Conservation (phyloP, 1,284 basidiomycete species). For the Porogramme epimiltina region DNA sequence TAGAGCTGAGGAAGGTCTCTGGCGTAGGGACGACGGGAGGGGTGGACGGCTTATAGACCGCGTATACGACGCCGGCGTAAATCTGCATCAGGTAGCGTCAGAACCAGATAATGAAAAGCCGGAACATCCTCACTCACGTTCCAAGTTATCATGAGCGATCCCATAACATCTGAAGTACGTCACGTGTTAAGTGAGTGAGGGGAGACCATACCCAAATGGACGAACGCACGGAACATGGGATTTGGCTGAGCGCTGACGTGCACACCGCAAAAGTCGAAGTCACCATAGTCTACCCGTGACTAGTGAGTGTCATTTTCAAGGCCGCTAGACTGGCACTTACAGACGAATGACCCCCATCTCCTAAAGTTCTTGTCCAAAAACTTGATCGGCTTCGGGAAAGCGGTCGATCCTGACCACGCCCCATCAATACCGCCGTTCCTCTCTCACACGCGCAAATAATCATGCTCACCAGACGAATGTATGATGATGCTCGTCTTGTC, state of each 20-base stretch:
- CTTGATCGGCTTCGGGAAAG: constrained; percentile 32
- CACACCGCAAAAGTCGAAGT: constrained; percentile 24
- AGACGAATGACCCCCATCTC: constrained; percentile 14
- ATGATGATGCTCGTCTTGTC: constrained; percentile 29
- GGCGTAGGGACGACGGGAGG: constrained; percentile 20
- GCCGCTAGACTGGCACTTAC: constrained; percentile 2
- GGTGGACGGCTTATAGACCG: constrained; percentile 17
- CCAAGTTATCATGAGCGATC: constrained; percentile 15
- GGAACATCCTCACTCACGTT: constrained; percentile 6
- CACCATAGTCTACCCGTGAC: constrained; percentile 20
- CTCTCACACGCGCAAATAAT: background rate
- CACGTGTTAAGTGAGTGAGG: background rate
- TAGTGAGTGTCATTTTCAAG: no score
- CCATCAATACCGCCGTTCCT: background rate
- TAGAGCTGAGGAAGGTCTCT: constrained; percentile 9
- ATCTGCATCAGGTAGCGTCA: constrained; percentile 5
- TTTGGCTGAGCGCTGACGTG: constrained; percentile 21
- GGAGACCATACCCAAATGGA: background rate
- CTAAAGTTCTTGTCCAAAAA: constrained; percentile 14
- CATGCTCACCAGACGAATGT: constrained; percentile 34
- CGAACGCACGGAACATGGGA: constrained; percentile 27
- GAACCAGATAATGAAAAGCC: background rate
- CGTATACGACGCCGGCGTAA: constrained; percentile 9
- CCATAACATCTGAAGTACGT: constrained; percentile 16
- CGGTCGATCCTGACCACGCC: constrained; percentile 27